Base-by-base conservation (phyloP, 257 asterid species). In the Echites panduratus region DNA sequence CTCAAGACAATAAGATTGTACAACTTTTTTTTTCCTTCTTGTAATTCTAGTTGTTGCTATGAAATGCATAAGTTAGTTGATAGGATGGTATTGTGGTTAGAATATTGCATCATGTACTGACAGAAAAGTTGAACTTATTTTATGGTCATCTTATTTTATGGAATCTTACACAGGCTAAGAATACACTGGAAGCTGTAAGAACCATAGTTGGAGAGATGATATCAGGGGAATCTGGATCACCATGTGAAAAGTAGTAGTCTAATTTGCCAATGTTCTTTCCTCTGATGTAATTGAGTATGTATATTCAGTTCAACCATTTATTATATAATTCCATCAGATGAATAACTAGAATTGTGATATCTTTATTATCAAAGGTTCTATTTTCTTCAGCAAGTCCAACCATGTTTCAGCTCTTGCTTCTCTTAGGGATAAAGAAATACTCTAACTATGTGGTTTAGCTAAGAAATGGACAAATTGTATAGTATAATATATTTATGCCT, bases 181-280 rank as follows among this genome's bases (percentile, higher is more conserved):
- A 84, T 92, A 63, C 88, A 88, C 79, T 88, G 96, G 95, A 89
- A 92, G 82, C 77, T 92, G 75, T 91, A 77, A 85, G 70, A 41
- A 40, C 43, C 67, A 29, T 32, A 66, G 40, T 24, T 11, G 6
- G 43, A 38, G 52, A 61, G 19, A 24, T 41, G 53, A 40, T 52
- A 44, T 9, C 24, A 40, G 22, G 26, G 54, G 48, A 52, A 27
- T 8, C 22, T 57, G 1, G 50, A 9, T 44, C 47, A 44, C 17
- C 13, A 48, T 26, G 54, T 47, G 12, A 11, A 66, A 32, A 26
- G 29, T 26, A 26, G 29, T 11, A 10, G 7, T 6, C 49, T 2
- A 52, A 35, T 20, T 70, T 32, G 17, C 40, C 22, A n/a, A 12
- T 5, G 44, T 20, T 32, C 2, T 29, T 29, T 16, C 9, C 10